Conservation (phyloP, 2,329 filamentous ascomycete species). For the Drechmeria coniospora region DNA sequence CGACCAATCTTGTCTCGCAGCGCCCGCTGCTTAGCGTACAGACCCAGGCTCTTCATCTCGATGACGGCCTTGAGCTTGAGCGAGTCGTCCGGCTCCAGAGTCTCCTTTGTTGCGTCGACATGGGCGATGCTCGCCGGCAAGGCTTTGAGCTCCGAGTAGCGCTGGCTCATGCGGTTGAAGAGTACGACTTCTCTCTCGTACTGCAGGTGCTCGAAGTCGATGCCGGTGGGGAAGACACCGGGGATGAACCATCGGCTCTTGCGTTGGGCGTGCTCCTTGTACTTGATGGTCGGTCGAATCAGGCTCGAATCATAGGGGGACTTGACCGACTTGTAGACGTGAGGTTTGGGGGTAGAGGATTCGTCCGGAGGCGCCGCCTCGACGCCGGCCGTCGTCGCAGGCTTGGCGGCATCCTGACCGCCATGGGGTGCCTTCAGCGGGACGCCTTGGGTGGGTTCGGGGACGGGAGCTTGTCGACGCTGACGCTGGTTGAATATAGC, state of each 20-base stretch:
- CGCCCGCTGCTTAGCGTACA: slow-evolving; percentile 78
- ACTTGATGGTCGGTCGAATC: slow-evolving; percentile 50
- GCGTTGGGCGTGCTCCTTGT: slow-evolving; percentile 62
- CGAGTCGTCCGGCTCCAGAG: slow-evolving; percentile 56
- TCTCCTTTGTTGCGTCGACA: slow-evolving; percentile 64
- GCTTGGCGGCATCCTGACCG: slow-evolving; percentile 20
- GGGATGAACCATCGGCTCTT: slow-evolving; percentile 69
- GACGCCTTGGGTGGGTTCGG: slow-evolving; percentile 25
- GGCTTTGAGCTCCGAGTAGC: slow-evolving; percentile 70
- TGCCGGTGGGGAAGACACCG: slow-evolving; percentile 73
- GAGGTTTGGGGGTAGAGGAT: slow-evolving; percentile 21
- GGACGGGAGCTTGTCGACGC: slow-evolving; percentile 41
- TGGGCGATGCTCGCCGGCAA: slow-evolving; percentile 74
- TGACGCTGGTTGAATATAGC: slow-evolving; percentile 64
- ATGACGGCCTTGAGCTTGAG: slow-evolving; percentile 84
- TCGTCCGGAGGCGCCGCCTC: slow-evolving; percentile 19
- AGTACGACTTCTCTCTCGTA: slow-evolving; percentile 78
- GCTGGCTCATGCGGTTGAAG: slow-evolving; percentile 77
- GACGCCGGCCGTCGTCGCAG: slow-evolving; percentile 20
- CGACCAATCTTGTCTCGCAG: slow-evolving; percentile 76
- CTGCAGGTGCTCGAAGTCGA: slow-evolving; percentile 73
- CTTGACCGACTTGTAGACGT: slow-evolving; percentile 57
- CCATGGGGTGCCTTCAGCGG: slow-evolving; percentile 15
- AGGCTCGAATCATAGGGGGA: slow-evolving; percentile 49
- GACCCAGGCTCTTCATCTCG: slow-evolving; percentile 78